Evolutionary conservation across 352 stramenopile species (phyloP).

Genomic region (Phytophthora capsici): DNA sequence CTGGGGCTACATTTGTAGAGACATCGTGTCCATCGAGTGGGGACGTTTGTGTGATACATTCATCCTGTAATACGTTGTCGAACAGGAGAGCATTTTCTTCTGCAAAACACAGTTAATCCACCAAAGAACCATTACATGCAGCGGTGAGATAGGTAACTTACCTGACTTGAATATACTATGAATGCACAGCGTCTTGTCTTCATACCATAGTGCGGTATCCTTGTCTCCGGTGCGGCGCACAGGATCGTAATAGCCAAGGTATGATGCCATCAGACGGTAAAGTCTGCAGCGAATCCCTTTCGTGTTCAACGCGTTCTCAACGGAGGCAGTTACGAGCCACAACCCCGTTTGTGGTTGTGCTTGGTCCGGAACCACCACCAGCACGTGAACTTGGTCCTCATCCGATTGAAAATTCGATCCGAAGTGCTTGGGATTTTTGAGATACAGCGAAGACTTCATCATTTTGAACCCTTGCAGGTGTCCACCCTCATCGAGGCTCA

Average conservation of each 20-base stretch:
- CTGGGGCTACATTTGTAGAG: background rate
- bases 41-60: background rate
- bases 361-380: background rate
- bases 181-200: conserved; percentile 12
- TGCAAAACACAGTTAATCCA: background rate
- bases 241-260: conserved; percentile 28
- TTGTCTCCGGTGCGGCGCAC: conserved; percentile 3
- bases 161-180: conserved; percentile 13
- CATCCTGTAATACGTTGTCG: background rate
- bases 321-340: conserved; percentile 16
- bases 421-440: no score
- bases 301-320: conserved; percentile 22
- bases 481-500: no score
- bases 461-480: no score
- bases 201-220: conserved; percentile 17
- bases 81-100: background rate
- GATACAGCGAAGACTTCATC: no score
- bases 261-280: conserved; percentile 3
- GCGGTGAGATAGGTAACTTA: background rate
- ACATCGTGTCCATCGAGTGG: background rate
- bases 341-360: background rate
- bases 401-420: no score
- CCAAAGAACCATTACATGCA: no score
- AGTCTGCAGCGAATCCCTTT: conserved; percentile 22
- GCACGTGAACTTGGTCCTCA: no score